Evolutionary conservation across 495 filamentous ascomycete species (phyloP), one percentile per base, ranked within the genome.

Genomic region (Lasiosphaeris hirsuta): DNA sequence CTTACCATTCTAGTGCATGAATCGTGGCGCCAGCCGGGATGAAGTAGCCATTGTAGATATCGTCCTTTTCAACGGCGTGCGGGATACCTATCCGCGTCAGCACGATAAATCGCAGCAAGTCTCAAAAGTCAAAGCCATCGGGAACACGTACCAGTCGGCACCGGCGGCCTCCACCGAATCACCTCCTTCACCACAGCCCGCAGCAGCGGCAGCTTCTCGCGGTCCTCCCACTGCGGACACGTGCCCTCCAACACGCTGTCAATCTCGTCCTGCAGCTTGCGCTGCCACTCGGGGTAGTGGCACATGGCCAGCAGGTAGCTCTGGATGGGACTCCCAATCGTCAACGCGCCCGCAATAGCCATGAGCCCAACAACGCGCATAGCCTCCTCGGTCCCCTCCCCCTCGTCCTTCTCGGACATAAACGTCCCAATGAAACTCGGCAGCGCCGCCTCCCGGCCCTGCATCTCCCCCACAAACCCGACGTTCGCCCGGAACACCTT

Each of bases 171-270:
- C 84, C 84, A 86, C 47, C 85, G 74, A 17, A 85, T 70, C 10
- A 79, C 72, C 65, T 88, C 84, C 64, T 84, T 81, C n/a, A 86
- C 75, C 10, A 81, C 72, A 0, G 84, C 83, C 36, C 82, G 69
- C 51, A 86, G 58, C 53, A 76, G 55, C 7, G 79, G 80, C 11
- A 83, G 50, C 33, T 66, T 59, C 45, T 73, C 68, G 10, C 73
- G 53, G 47, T 83, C 78, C 30, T 72, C 73, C 71, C 78, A 80
- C 54, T 68, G 55, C n/a, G 80, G 80, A 45, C 79, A 74, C 34
- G 66, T 57, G 1, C 72, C 79, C 10, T 67, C 77, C 23, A 79
- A 75, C 10, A 78, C 73, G 0, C 41, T 46, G 51, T 85, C 83
- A 39, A 86, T 67, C 68, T 86, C 84, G 34, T 75, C 60, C 57